Evolutionary conservation across 2,329 filamentous ascomycete species (phyloP).

Genomic region (Pseudofabraea citricarpa): DNA sequence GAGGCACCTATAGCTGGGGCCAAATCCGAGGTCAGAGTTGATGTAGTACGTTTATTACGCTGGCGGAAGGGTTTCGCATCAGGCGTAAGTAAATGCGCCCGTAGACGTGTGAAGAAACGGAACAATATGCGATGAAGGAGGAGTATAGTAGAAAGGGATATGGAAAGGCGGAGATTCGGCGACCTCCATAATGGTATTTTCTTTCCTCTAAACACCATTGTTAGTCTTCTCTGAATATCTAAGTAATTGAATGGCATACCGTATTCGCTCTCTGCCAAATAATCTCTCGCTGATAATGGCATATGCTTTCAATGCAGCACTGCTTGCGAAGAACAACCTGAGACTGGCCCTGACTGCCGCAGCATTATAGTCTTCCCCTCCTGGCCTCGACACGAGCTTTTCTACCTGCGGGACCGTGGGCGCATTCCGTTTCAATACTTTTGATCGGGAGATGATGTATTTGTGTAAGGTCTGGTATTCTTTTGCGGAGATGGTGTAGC

Average conservation of each 20-base stretch:
- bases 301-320: conserved; percentile 58
- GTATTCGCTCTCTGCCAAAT: conserved; percentile 34
- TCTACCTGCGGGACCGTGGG: conserved; percentile 52
- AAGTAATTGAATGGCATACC: conserved; percentile 9
- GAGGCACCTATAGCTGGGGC: conserved; percentile 89
- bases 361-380: conserved; percentile 56
- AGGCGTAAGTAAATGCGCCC: conserved; percentile 73
- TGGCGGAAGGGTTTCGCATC: conserved; percentile 74
- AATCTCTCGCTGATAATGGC: conserved; percentile 46
- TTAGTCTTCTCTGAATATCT: neutral
- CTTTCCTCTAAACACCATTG: conserved; percentile 24
- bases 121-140: conserved; percentile 85
- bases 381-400: conserved; percentile 28
- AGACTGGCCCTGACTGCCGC: conserved; percentile 66
- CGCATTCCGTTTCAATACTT: conserved; percentile 47
- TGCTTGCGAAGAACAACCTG: conserved; percentile 63
- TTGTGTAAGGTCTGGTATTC: conserved; percentile 84
- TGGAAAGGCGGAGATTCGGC: conserved; percentile 69
- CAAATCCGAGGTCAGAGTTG: conserved; percentile 73
- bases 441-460: conserved; percentile 72
- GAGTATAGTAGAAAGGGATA: conserved; percentile 79
- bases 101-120: conserved; percentile 79
- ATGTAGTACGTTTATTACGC: conserved; percentile 74
- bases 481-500: conserved; percentile 78
- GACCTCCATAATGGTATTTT: conserved; percentile 58